Percentiles rank a stretch among this genome's conserved stretches.
These are phyloP conservation scores for Fusarium decemcellulare DNA, from an alignment of 2,329 filamentous ascomycete species.

Conservation along the genomic window DNA sequence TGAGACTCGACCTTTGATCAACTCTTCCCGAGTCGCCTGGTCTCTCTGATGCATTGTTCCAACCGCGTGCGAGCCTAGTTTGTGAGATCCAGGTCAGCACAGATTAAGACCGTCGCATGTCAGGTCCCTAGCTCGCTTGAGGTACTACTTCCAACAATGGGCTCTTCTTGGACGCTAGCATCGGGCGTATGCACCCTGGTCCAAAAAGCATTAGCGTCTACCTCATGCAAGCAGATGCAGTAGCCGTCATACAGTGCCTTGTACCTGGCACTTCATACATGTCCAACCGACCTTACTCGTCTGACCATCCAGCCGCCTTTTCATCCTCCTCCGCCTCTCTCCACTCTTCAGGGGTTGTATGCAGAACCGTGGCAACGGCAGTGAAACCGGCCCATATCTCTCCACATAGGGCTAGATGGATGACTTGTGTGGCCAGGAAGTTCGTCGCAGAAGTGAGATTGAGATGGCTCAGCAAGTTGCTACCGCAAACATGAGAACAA, in stretches of 20 bases:
- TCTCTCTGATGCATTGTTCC: too few species aligned
- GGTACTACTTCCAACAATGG: not conserved
- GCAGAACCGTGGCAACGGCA: constrained; percentile 25
- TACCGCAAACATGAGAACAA: constrained; percentile 55
- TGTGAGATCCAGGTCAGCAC: not conserved
- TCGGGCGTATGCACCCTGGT: not conserved
- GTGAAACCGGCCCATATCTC: constrained; percentile 36
- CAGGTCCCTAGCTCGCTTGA: not conserved
- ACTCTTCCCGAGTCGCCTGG: too few species aligned
- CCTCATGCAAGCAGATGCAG: not conserved
- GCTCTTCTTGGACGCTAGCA: not conserved
- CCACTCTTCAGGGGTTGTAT: constrained; percentile 36
- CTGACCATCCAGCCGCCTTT: constrained; percentile 19
- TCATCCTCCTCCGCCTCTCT: constrained; percentile 27
- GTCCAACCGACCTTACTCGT: constrained; percentile 6
- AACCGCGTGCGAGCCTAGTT: not conserved
- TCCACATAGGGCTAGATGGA: constrained; percentile 49
- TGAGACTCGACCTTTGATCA: too few species aligned
- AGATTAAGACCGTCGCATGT: not conserved
- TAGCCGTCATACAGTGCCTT: not conserved
- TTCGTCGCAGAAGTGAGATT: constrained; percentile 60
- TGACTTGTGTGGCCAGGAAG: constrained; percentile 61
- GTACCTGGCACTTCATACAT: not conserved
- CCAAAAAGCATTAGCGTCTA: not conserved
- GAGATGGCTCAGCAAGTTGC: constrained; percentile 54